Base-by-base conservation (phyloP, 495 filamentous ascomycete genomes). In the Tuber borchii region DNA sequence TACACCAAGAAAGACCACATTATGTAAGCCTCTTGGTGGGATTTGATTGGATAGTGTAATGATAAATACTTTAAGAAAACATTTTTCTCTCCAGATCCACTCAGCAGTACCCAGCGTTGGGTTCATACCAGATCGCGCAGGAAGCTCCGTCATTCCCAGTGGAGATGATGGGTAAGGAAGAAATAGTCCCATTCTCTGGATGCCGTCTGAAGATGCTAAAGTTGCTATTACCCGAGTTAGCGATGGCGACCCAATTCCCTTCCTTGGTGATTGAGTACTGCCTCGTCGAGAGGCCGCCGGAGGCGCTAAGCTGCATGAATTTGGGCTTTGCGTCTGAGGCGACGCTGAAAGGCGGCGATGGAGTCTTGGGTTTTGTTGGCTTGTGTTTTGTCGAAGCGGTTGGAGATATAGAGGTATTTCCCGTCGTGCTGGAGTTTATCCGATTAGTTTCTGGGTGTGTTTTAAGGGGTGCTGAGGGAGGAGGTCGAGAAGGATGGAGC, bases 361-460 rank as follows among this genome's bases (percentile, higher is more conserved):
- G 86, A 86, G 83, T 89, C 87, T 16, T 84, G 84, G 1, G 82
- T 22, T 0, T 76, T 69, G 37, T 56, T 65, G 17, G 56, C 75
- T 79, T 90, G 88, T 43, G 85, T 82, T 45, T 82, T 81, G 78
- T 91, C 90, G 72, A 84, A 82, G 69, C 92, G 90, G 77, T 92
- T 91, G 34, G 88, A 89, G 74, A 90, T 85, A 76, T 89, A 86
- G 56, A 93, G 79, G 86, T 87, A 92, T 71, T 85, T 86, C 68
- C 85, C 83, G 79, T 90, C 88, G 45, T 89, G 88, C 87, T 89
- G 74, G 44, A 44, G 70, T 48, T 20, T 34, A n/a, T 74, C 44
- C 71, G 70, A 65, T 71, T 72, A 73, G 71, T 31, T 39, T 56
- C 51, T 44, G 12, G 5, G 26, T 9, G 37, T 34, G 42, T n/a